Evolutionary conservation across 78 protist species (phyloP).

Genomic region (Emiliania huxleyi): DNA sequence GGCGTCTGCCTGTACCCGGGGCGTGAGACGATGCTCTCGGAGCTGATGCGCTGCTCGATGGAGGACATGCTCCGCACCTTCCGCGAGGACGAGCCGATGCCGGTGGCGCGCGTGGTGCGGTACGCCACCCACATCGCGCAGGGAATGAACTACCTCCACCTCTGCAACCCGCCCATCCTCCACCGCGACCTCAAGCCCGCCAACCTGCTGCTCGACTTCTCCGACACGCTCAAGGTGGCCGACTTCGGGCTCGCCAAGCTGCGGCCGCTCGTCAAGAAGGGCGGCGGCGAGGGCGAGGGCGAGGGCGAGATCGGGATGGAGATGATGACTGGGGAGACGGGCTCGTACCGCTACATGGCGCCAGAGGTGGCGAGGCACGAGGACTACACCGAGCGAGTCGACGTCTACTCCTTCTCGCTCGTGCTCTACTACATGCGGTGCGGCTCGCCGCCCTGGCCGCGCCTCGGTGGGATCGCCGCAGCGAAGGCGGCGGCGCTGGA

Average conservation of each 20-base stretch:
- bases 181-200: constrained; percentile 32
- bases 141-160: constrained; percentile 40
- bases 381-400: not conserved
- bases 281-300: too few relatives aligned
- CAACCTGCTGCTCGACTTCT: constrained; percentile 17
- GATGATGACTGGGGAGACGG: constrained; percentile 9
- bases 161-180: constrained; percentile 5
- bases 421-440: not conserved
- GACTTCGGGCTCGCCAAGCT: not conserved
- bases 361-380: not conserved
- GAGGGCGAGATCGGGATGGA: too few relatives aligned
- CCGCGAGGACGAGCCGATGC: not conserved
- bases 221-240: not conserved
- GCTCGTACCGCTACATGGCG: too few relatives aligned
- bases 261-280: not conserved
- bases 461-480: not conserved
- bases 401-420: not conserved
- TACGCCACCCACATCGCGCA: constrained; percentile 7
- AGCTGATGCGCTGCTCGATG: not conserved
- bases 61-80: not conserved
- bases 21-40: not conserved
- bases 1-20: not conserved
- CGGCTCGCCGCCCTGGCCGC: not conserved
- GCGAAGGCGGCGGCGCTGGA: not conserved
- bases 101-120: not conserved